These are phyloP conservation scores for Cucurbitaria berberidis DNA, from an alignment of 2,329 filamentous ascomycete genomes.

Conservation along the genomic window DNA sequence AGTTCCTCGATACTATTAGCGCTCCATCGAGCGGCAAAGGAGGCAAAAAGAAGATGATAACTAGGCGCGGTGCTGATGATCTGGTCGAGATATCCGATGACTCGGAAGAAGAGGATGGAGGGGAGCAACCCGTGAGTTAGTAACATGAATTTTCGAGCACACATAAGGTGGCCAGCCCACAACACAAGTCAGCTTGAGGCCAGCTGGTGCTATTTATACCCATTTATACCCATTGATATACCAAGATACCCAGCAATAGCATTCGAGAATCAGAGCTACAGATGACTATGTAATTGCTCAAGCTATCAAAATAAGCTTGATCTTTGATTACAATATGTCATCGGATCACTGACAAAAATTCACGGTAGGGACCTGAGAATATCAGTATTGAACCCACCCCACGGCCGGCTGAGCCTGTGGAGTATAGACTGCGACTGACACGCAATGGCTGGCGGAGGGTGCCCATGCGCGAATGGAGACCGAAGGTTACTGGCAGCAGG, in stretches of 20 bases:
- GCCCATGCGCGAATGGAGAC: too few species aligned
- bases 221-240: neutral
- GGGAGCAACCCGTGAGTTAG: constrained; percentile 3
- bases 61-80: constrained; percentile 30
- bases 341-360: neutral
- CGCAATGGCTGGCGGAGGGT: too few species aligned
- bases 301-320: neutral
- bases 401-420: too few species aligned
- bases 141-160: neutral
- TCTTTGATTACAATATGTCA: neutral
- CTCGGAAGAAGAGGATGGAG: constrained; percentile 32
- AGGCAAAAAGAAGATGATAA: constrained; percentile 47
- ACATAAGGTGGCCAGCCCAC: neutral
- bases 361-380: neutral
- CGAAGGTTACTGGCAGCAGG: too few species aligned
- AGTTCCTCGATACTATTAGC: constrained; percentile 69
- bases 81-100: constrained; percentile 43
- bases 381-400: too few species aligned
- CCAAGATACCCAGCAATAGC: constrained; percentile 20
- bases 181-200: neutral
- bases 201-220: neutral
- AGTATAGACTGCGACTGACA: too few species aligned
- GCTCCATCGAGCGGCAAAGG: constrained; percentile 53
- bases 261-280: neutral
- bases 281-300: neutral